These are phyloP conservation scores for Xylaria longipes DNA, from an alignment of 495 filamentous ascomycete genomes.

Conservation along the genomic window DNA sequence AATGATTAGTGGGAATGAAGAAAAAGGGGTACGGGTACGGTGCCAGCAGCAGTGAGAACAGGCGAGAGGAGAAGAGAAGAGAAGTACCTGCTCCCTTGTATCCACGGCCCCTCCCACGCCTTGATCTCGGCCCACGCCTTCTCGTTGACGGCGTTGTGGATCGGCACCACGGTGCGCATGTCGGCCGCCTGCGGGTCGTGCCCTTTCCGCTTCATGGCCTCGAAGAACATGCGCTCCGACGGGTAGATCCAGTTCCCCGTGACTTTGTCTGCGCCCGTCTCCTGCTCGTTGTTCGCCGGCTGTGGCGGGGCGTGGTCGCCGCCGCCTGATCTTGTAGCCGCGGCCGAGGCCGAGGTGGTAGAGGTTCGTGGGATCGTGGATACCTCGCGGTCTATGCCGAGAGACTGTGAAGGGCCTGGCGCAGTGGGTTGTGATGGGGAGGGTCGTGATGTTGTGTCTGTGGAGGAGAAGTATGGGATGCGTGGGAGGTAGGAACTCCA, in stretches of 20 bases:
- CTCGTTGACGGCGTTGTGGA: constrained; percentile 98
- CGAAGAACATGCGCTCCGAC: constrained; percentile 93
- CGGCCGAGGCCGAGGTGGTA: constrained; percentile 38
- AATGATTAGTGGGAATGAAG: neutral
- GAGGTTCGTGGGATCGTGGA: constrained; percentile 80
- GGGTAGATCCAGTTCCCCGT: constrained; percentile 96
- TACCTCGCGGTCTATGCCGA: constrained; percentile 71
- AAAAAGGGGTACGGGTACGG: no score
- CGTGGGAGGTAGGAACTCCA: constrained; percentile 49
- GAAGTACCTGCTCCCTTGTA: constrained; percentile 57
- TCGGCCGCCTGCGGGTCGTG: constrained; percentile 65
- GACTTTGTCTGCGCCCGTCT: constrained; percentile 67
- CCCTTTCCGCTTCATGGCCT: constrained; percentile 87
- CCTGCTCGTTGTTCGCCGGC: constrained; percentile 73
- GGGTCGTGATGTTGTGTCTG: constrained; percentile 12
- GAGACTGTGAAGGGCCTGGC: constrained; percentile 32
- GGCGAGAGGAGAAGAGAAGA: no score
- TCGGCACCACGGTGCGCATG: constrained; percentile 90
- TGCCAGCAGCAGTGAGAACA: no score
- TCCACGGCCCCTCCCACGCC: constrained; percentile 77
- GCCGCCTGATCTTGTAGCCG: constrained; percentile 43
- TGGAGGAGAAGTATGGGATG: constrained; percentile 42
- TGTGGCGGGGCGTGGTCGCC: constrained; percentile 58
- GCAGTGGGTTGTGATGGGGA: constrained; percentile 44
- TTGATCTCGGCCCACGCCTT: constrained; percentile 84